Conservation (phyloP, 192 early-diverging fungal genomes). For the Kappamyces sp. region DNA sequence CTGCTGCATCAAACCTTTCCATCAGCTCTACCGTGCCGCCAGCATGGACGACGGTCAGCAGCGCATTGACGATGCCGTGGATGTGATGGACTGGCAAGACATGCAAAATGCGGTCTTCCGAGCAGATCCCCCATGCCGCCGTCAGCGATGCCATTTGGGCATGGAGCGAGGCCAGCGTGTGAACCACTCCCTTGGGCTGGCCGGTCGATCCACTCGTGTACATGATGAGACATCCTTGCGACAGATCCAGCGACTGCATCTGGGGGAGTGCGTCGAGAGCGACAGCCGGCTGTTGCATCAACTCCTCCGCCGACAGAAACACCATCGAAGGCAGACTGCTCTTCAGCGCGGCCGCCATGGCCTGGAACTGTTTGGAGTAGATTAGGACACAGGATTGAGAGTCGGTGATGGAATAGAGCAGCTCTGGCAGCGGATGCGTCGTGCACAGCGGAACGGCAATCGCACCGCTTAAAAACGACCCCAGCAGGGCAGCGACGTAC, state of each 20-base stretch:
- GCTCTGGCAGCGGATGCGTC: conserved; percentile 68
- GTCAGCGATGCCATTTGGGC: conserved; percentile 63
- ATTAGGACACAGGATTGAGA: conserved; percentile 57
- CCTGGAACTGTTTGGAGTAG: conserved; percentile 24
- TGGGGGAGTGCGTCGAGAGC: background rate
- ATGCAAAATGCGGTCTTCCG: conserved; percentile 66
- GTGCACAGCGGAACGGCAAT: conserved; percentile 75
- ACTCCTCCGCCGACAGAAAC: background rate
- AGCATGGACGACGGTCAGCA: conserved; percentile 59
- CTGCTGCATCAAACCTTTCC: conserved; percentile 56
- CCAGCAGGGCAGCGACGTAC: conserved; percentile 28
- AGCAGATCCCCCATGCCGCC: conserved; percentile 65
- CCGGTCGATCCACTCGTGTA: conserved; percentile 35
- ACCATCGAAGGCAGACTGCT: background rate
- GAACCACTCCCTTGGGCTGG: conserved; percentile 80
- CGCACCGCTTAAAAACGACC: conserved; percentile 66
- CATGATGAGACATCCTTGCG: conserved; percentile 4
- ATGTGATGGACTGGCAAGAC: conserved; percentile 81
- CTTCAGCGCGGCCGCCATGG: background rate
- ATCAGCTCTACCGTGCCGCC: conserved; percentile 77
- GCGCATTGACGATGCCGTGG: conserved; percentile 63
- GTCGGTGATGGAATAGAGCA: conserved; percentile 68
- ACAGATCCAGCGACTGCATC: too few species aligned
- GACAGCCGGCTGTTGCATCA: conserved; percentile 2
- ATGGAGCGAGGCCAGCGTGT: conserved; percentile 58